Evolutionary conservation across 164 flowering plant genomes (phyloP).

Genomic region (grape (Vitis vinifera)): DNA sequence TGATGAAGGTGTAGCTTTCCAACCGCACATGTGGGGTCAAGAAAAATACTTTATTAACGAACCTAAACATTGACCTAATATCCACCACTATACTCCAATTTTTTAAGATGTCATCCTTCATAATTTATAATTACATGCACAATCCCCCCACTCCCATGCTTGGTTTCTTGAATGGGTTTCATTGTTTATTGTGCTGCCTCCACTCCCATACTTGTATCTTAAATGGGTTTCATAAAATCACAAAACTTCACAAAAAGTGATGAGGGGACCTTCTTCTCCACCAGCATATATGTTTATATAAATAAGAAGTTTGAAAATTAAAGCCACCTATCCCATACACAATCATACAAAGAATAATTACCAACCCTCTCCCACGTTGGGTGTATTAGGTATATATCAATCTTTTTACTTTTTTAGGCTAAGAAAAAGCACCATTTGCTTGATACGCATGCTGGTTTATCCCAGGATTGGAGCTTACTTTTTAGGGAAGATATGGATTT

Average conservation of each 20-base stretch:
- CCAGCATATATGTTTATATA: not conserved
- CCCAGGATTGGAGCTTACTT: too few relatives aligned
- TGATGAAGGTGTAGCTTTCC: not conserved
- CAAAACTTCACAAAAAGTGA: not conserved
- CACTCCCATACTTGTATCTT: too few relatives aligned
- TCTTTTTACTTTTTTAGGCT: too few relatives aligned
- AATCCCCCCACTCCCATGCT: too few relatives aligned
- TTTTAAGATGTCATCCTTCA: too few relatives aligned
- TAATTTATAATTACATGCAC: too few relatives aligned
- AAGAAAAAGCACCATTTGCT: too few relatives aligned
- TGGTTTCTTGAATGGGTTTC: not conserved
- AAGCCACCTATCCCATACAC: not conserved
- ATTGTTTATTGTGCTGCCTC: constrained; percentile 1
- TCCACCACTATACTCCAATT: not conserved
- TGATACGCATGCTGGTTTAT: too few relatives aligned
- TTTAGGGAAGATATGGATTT: too few relatives aligned
- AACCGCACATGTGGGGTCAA: not conserved
- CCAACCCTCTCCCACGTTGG: not conserved
- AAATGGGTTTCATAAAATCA: not conserved
- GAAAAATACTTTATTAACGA: not conserved
- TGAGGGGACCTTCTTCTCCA: not conserved
- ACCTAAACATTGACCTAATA: constrained; percentile 20
- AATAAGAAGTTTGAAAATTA: not conserved
- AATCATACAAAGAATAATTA: not conserved
- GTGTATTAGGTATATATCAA: too few relatives aligned